A percentile compares a stretch with the other conserved stretches of the same genome.
Evolutionary conservation across 441 rosid species (phyloP).

Genomic region (Pelargonium australe): DNA sequence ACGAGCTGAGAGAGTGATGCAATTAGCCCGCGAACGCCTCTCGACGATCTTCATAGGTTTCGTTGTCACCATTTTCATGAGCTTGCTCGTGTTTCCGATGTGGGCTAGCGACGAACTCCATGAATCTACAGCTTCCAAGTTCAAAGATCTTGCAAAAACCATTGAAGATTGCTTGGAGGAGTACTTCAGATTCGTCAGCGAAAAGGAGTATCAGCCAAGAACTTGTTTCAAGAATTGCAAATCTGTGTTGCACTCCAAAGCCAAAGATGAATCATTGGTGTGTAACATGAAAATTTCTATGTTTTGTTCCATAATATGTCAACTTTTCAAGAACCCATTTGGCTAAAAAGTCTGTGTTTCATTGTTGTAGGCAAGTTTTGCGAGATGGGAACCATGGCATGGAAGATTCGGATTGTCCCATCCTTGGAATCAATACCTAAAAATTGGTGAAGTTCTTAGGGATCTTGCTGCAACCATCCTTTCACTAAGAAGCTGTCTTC

Average conservation of each 20-base stretch:
- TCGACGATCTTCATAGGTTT: conserved; percentile 57
- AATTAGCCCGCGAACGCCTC: conserved; percentile 52
- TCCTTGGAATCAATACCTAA: conserved; percentile 31
- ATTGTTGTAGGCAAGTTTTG: conserved; percentile 43
- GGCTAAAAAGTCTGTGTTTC: background rate
- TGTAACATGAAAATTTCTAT: too few species aligned
- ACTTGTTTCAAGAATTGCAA: conserved; percentile 30
- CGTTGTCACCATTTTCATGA: conserved; percentile 43
- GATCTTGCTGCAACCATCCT: conserved; percentile 40
- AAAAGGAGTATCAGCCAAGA: conserved; percentile 24
- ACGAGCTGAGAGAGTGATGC: conserved; percentile 32
- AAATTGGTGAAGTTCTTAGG: conserved; percentile 44
- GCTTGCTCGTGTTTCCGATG: conserved; percentile 56
- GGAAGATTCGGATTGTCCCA: background rate
- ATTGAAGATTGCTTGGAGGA: conserved; percentile 46
- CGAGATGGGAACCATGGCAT: conserved; percentile 44
- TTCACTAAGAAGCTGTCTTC: conserved; percentile 37
- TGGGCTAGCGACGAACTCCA: conserved; percentile 92
- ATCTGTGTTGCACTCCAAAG: conserved; percentile 39
- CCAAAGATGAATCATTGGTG: conserved; percentile 45
- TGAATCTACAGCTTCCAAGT: conserved; percentile 36
- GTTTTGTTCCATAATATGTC: too few species aligned
- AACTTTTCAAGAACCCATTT: conserved; percentile 18
- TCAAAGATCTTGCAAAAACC: conserved; percentile 47
- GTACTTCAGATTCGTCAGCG: conserved; percentile 24